Evolutionary conservation across 148 eudicot species (phyloP), one percentile per base, ranked within the genome.

Genomic region (Drosera capensis): DNA sequence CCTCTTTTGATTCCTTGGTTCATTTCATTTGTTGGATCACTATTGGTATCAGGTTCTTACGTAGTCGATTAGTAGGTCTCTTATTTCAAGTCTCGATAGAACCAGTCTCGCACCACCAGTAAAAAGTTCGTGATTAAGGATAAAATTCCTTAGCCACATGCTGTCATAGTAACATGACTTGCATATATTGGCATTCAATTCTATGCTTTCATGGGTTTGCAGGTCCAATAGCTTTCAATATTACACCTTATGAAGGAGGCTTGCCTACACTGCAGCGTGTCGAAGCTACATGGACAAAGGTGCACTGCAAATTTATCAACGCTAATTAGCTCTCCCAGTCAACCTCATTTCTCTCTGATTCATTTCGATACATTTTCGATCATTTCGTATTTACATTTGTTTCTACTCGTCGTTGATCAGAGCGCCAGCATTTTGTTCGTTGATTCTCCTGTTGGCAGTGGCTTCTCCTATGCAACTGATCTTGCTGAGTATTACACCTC

Each of bases 401-500:
- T 34, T 28, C 31, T 28, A 4, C 4, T 28, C n/a, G 1, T 34
- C n/a, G n/a, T 15, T 34, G 38, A 2, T 41, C 30, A 68, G 72
- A 28, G 59, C 35, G 39, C 60, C 15, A 68, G 41, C 53, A 57
- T 68, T 24, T 53, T 68, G 21, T 57, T 56, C 19, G 3, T 68
- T n/a, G 73, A 68, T 24, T 15, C 48, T 1, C 73, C 73, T 2
- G 68, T 54, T n/a, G 73, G 73, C 1, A 21, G 68, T 15, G 73
- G 73, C 28, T 68, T 68, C 45, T 53, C 73, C 14, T 68, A 68
- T 54, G 59, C 54, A 14, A 57, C 46, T 20, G 38, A 54, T n/a
- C 20, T 57, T 1, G 34, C 50, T 24, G 46, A 43, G 13, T 68
- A 49, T 23, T 2, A 16, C 22, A 7, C 48, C 7, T 25, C 48